These are phyloP conservation scores for Sphenostylis stenocarpa DNA, from an alignment of 306 rosid species.

Conservation along the genomic window DNA sequence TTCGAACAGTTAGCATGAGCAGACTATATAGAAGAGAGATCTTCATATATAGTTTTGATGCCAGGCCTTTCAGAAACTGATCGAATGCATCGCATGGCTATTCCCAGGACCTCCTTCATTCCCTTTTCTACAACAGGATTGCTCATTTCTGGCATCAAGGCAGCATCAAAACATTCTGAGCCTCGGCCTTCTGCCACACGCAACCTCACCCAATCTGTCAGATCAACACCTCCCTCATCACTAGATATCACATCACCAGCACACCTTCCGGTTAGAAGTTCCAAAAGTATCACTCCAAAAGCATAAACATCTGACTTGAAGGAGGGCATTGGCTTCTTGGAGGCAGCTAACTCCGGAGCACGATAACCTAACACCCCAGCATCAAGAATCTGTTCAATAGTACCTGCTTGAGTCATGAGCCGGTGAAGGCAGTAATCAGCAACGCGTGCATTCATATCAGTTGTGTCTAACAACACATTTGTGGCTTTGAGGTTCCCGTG, in stretches of 20 bases:
- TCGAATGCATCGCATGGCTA: slow-evolving; percentile 74
- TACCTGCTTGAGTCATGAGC: slow-evolving; percentile 97
- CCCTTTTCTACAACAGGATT: slow-evolving; percentile 81
- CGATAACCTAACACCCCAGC: slow-evolving; percentile 95
- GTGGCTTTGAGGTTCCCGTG: slow-evolving; percentile 97
- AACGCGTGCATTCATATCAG: slow-evolving; percentile 86
- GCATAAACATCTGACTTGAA: slow-evolving; percentile 98
- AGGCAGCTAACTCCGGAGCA: slow-evolving; percentile 90
- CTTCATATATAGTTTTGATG: slow-evolving; percentile 92
- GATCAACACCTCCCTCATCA: slow-evolving; percentile 80
- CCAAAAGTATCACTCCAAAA: slow-evolving; percentile 86
- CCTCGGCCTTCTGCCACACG: slow-evolving; percentile 84
- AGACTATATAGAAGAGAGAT: slow-evolving; percentile 86
- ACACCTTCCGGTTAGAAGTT: slow-evolving; percentile 91
- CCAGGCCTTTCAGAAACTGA: slow-evolving; percentile 89
- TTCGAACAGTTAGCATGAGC: slow-evolving; percentile 39
- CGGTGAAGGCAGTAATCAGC: slow-evolving; percentile 99
- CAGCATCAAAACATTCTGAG: slow-evolving; percentile 80
- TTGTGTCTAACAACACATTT: slow-evolving; percentile 80
- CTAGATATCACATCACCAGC: slow-evolving; percentile 94
- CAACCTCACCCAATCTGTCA: slow-evolving; percentile 87
- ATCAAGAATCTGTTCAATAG: slow-evolving; percentile 91
- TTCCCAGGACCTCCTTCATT: slow-evolving; percentile 88
- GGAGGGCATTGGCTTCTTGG: slow-evolving; percentile 93
- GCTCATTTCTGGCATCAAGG: slow-evolving; percentile 60